Base-by-base conservation (phyloP, 2,329 filamentous ascomycete genomes). In the Trichoderma aggressivum region DNA sequence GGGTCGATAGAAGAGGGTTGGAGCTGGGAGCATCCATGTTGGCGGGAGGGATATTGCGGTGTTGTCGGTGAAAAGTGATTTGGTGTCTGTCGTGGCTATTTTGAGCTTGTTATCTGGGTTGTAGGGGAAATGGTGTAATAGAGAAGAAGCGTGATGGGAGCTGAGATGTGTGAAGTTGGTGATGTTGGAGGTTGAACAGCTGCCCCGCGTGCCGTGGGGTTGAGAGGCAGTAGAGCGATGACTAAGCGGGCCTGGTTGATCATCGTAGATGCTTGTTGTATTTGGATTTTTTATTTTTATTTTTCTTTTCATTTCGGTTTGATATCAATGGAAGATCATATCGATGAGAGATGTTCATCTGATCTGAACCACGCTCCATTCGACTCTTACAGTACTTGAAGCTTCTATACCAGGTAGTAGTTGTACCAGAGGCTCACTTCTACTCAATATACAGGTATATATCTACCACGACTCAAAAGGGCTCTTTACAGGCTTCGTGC, bases 1-100 rank as follows among this genome's bases (percentile, higher is more conserved):
- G 86, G 71, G 85, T 86, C 7, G 91, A 92, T 60, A 94, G 79
- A 73, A 93, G 85, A 67, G 89, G 84, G 75, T 90, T 90, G 75
- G 74, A 68, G 72, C 72, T 74, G 72, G 80, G 74, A 72, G 84
- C 81, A 71, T 84, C 84, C 87, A 90, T 90, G 67, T 61, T 81
- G 76, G 73, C 63, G 26, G 28, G 5, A n/a, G 16, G 21, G 11
- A n/a, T 32, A 3, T 32, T 3, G 47, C 5, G 3, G n/a, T 21
- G 5, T 30, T 21, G 6, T 4, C 10, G 18, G 30, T 11, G 6
- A 10, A 18, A 32, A 4, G 7, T 5, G 18, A 4, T 59, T 59
- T 10, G 28, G 0, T n/a, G 11, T 21, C 1, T 5, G 18, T 0
- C 11, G 14, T 24, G 1, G 47, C 21, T 53, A 2, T 34, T n/a